A percentile compares a stretch with the other conserved stretches of the same genome.
Evolutionary conservation across 306 rosid genomes (phyloP).

Genomic region (Mucuna pruriens): DNA sequence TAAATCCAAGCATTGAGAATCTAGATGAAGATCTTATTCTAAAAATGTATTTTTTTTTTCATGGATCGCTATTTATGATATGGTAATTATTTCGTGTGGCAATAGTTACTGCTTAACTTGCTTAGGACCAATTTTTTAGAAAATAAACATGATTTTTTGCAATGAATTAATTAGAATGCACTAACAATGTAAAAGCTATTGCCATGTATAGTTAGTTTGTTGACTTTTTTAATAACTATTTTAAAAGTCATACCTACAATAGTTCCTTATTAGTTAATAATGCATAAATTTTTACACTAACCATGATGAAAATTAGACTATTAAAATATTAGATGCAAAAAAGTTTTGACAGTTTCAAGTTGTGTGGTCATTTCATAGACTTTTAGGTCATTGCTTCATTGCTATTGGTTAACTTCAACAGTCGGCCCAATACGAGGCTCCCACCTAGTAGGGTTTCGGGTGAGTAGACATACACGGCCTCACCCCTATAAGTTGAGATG

Average conservation of each 20-base stretch:
- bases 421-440: not conserved
- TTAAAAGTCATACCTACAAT: too few species aligned
- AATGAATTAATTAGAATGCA: not conserved
- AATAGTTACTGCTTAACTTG: not conserved
- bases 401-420: not conserved
- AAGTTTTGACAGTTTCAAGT: not conserved
- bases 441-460: not conserved
- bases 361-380: not conserved
- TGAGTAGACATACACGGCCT: not conserved
- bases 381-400: not conserved
- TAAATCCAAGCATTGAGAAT: not conserved
- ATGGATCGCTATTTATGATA: not conserved
- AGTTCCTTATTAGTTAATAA: too few species aligned
- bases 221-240: too few species aligned
- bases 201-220: too few species aligned
- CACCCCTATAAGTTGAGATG: not conserved
- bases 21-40: not conserved
- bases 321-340: not conserved
- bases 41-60: not conserved
- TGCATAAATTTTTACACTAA: not conserved
- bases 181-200: too few species aligned
- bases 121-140: not conserved
- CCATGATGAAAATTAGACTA: too few species aligned
- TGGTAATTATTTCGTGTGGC: not conserved
- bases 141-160: not conserved